Evolutionary conservation across 495 filamentous ascomycete genomes (phyloP).

Genomic region (Chaetomium cochliodes): DNA sequence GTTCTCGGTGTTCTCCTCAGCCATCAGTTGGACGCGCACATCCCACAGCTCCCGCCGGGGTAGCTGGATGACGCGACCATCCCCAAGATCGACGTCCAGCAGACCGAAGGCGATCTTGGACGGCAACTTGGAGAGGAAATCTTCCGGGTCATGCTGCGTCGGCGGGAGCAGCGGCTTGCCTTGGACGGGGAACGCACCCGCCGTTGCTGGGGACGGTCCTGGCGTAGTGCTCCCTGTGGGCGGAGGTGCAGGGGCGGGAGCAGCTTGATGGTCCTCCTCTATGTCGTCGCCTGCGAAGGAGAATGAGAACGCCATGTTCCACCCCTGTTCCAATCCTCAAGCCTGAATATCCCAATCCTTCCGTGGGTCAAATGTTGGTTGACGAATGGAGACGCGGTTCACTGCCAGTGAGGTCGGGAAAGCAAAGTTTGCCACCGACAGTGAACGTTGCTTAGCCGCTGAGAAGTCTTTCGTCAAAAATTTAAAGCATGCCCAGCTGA

Average conservation of each 20-base stretch:
- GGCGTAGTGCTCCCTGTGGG: neutral
- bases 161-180: conserved; percentile 51
- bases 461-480: neutral
- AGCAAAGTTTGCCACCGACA: neutral
- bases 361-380: neutral
- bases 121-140: conserved; percentile 67
- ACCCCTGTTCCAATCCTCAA: neutral
- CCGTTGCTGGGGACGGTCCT: conserved; percentile 29
- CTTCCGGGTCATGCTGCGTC: conserved; percentile 41
- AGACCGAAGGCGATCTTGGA: conserved; percentile 74
- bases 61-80: conserved; percentile 50
- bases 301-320: conserved; percentile 62
- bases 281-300: conserved; percentile 83
- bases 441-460: neutral
- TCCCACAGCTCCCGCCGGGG: conserved; percentile 91
- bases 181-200: conserved; percentile 50
- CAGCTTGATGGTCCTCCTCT: conserved; percentile 57
- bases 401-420: neutral
- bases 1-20: conserved; percentile 60
- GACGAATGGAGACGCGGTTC: neutral
- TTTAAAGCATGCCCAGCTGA: neutral
- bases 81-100: conserved; percentile 55
- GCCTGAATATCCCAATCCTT: neutral
- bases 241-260: conserved; percentile 28
- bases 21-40: conserved; percentile 90